phyloP scores from a whole-genome alignment of 371 early-diverging fungal genomes.

The Mortierella sp. region DNA sequence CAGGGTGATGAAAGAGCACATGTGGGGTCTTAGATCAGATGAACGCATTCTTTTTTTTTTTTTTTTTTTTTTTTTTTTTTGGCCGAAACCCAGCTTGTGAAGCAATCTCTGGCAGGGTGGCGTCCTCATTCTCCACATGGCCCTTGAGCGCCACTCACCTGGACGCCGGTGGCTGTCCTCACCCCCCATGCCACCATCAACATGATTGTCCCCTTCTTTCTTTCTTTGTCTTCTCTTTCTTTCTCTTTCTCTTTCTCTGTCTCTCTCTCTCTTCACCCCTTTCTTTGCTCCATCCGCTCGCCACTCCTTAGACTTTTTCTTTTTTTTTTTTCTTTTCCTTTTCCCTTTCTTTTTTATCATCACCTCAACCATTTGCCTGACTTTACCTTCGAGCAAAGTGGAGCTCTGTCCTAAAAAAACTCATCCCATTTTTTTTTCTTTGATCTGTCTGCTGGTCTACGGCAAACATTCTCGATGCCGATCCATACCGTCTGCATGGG shows the following conservation, averaged over 20 bases:
- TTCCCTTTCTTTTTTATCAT: neutral
- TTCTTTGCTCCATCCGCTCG: neutral
- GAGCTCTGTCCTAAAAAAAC: no score
- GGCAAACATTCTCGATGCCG: slow-evolving; percentile 1
- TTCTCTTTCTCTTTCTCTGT: neutral
- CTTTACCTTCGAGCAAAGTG: no score
- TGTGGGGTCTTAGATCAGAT: neutral
- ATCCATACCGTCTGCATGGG: no score
- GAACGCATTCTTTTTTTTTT: neutral
- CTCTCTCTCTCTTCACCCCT: neutral
- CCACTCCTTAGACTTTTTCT: neutral
- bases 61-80: neutral
- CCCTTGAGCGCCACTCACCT: neutral
- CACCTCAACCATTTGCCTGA: neutral
- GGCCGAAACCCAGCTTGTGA: neutral
- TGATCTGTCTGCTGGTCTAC: neutral
- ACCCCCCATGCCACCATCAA: neutral
- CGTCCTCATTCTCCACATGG: neutral
- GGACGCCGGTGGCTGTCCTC: neutral
- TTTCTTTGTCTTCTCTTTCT: neutral
- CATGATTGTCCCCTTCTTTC: neutral
- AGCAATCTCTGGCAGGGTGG: slow-evolving; percentile 1
- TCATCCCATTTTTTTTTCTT: neutral
- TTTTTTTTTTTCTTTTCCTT: neutral
- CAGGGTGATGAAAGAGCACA: neutral